Evolutionary conservation across 2,329 filamentous ascomycete genomes (phyloP).

Genomic region (Hypomyces perniciosus): DNA sequence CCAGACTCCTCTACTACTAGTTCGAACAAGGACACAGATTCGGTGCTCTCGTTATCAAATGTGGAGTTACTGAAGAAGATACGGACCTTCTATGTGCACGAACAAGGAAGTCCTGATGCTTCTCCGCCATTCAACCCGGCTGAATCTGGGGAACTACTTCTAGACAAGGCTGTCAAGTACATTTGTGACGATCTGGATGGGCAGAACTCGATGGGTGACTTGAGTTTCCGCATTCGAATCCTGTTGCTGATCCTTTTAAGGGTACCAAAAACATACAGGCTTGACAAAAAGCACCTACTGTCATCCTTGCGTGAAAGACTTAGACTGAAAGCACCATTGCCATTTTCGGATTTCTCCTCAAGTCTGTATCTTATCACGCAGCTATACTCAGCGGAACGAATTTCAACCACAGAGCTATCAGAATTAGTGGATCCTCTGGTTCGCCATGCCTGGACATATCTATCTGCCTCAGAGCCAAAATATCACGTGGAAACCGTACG

Average conservation of each 20-base stretch:
- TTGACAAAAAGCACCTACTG: slow-evolving; percentile 43
- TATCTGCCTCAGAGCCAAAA: slow-evolving; percentile 79
- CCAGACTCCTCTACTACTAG: slow-evolving; percentile 21
- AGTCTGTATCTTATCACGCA: slow-evolving; percentile 53
- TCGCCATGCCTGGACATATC: slow-evolving; percentile 67
- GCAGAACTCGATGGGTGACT: slow-evolving; percentile 37
- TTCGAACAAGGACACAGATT: slow-evolving; percentile 13
- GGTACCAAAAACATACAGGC: slow-evolving; percentile 35
- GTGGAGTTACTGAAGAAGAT: slow-evolving; percentile 55
- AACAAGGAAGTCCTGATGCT: slow-evolving; percentile 63
- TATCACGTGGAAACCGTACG: slow-evolving; percentile 91
- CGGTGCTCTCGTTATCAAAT: slow-evolving; percentile 19
- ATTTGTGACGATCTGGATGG: slow-evolving; percentile 42
- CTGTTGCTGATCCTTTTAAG: slow-evolving; percentile 54
- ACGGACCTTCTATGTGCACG: slow-evolving; percentile 60
- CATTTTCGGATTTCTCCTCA: slow-evolving; percentile 53
- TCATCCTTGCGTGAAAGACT: slow-evolving; percentile 46
- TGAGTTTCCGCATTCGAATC: slow-evolving; percentile 54
- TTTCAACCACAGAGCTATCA: slow-evolving; percentile 47
- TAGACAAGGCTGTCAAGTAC: slow-evolving; percentile 53
- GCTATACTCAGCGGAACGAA: slow-evolving; percentile 48
- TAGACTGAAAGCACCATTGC: slow-evolving; percentile 29
- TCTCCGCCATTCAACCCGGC: slow-evolving; percentile 48
- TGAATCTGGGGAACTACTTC: slow-evolving; percentile 54
- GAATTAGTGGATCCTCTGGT: slow-evolving; percentile 64